Conservation (phyloP, 352 stramenopile species). For the Globisporangium rhizosaccharum region DNA sequence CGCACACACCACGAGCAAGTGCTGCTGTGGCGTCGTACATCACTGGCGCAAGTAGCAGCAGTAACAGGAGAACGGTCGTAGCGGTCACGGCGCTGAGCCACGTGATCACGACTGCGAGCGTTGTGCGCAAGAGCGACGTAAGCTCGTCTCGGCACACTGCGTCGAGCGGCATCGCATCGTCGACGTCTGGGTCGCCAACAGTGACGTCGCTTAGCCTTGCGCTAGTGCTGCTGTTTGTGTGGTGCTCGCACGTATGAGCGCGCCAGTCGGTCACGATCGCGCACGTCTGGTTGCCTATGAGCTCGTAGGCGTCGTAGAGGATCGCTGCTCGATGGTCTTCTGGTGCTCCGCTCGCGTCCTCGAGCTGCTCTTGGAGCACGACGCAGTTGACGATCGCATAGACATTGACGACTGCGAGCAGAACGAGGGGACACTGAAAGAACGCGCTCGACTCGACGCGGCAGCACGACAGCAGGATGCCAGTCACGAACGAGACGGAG, state of each 20-base stretch:
- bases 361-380: slow-evolving; percentile 3
- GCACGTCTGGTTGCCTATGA: slow-evolving; percentile 19
- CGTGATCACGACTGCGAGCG: slow-evolving; percentile 6
- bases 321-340: neutral
- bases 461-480: slow-evolving; percentile 19
- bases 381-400: slow-evolving; percentile 15
- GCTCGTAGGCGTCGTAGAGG: slow-evolving; percentile 16
- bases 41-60: slow-evolving; percentile 15
- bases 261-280: slow-evolving; percentile 8
- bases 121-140: slow-evolving; percentile 15
- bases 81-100: slow-evolving; percentile 17
- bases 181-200: neutral
- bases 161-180: slow-evolving; percentile 9
- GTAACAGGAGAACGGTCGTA: slow-evolving; percentile 9
- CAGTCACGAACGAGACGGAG: neutral
- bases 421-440: slow-evolving; percentile 25
- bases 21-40: slow-evolving; percentile 1
- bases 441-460: slow-evolving; percentile 8
- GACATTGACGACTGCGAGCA: slow-evolving; percentile 22
- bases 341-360: no score
- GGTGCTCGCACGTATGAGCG: slow-evolving; percentile 11
- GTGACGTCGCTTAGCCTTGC: neutral
- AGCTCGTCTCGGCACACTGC: slow-evolving; percentile 21
- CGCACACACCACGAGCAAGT: slow-evolving; percentile 1
- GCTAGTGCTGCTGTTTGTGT: neutral